Conservation (phyloP, 2,329 filamentous ascomycete species). For the Sporothrix brasiliensis region DNA sequence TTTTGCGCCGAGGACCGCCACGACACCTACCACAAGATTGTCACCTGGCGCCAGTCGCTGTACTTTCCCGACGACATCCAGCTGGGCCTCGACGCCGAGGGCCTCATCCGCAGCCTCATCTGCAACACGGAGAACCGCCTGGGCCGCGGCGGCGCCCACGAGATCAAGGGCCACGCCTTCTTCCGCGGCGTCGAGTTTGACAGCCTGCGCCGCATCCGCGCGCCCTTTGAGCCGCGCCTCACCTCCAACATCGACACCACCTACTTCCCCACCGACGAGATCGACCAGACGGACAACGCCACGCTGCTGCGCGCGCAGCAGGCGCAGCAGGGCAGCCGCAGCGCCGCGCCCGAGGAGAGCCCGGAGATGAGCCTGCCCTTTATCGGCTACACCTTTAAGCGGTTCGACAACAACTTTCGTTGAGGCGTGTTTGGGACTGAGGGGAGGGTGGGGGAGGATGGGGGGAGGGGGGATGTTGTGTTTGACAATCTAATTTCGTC, state of each 20-base stretch:
- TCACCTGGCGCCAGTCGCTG: slow-evolving; percentile 93
- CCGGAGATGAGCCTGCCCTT: slow-evolving; percentile 96
- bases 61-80: slow-evolving; percentile 97
- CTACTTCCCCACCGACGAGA: slow-evolving; percentile 98
- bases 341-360: slow-evolving; percentile 67
- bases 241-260: slow-evolving; percentile 93
- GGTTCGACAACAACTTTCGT: slow-evolving; percentile 76
- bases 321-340: slow-evolving; percentile 60
- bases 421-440: slow-evolving; percentile 38
- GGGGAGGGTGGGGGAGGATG: neutral
- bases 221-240: slow-evolving; percentile 92
- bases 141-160: slow-evolving; percentile 80
- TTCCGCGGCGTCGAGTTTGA: slow-evolving; percentile 98
- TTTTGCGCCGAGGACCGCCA: slow-evolving; percentile 98
- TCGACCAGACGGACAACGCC: slow-evolving; percentile 92
- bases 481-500: neutral
- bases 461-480: neutral
- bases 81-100: slow-evolving; percentile 84
- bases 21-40: slow-evolving; percentile 98
- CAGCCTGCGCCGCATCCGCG: slow-evolving; percentile 85
- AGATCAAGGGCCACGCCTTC: slow-evolving; percentile 93
- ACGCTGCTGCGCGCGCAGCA: slow-evolving; percentile 84
- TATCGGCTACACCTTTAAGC: slow-evolving; percentile 97
- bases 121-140: slow-evolving; percentile 93
- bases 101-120: slow-evolving; percentile 88